Evolutionary conservation across 495 filamentous ascomycete species (phyloP).

Genomic region (Tetracladium setigerum): DNA sequence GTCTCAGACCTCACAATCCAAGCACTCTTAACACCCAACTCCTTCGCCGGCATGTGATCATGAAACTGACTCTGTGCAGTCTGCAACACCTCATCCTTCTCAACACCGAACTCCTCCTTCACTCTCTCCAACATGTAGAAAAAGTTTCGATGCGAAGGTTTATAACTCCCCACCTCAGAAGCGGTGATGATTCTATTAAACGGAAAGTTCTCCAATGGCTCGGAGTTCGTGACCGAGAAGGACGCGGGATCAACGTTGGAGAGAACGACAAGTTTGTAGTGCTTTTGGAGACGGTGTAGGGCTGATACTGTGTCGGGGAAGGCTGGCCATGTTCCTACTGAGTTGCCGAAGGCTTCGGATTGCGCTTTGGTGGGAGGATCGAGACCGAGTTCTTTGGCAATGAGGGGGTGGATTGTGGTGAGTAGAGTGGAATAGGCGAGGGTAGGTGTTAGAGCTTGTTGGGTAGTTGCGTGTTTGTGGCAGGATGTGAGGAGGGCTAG

Average conservation of each 20-base stretch:
- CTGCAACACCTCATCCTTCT: conserved; percentile 51
- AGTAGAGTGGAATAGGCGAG: no score
- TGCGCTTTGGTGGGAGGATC: conserved; percentile 21
- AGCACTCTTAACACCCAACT: conserved; percentile 51
- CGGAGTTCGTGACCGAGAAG: conserved; percentile 45
- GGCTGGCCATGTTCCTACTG: conserved; percentile 52
- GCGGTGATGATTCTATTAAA: conserved; percentile 72
- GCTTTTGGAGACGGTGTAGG: conserved; percentile 42
- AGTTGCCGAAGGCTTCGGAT: conserved; percentile 39
- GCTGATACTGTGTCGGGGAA: conserved; percentile 59
- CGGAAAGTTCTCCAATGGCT: conserved; percentile 36
- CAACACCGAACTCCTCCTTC: conserved; percentile 45
- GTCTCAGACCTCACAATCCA: conserved; percentile 61
- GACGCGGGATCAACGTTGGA: conserved; percentile 64
- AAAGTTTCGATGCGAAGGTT: conserved; percentile 63
- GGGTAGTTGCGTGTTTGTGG: no score
- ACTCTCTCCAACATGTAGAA: conserved; percentile 50
- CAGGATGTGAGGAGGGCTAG: no score
- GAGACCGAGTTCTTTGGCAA: conserved; percentile 25
- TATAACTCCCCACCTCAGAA: conserved; percentile 68
- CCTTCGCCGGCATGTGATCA: conserved; percentile 63
- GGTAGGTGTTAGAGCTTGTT: no score
- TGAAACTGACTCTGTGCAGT: conserved; percentile 61
- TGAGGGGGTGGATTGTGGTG: no score
- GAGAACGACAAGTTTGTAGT: conserved; percentile 63